Evolutionary conservation across 192 early-diverging fungal genomes (phyloP).

Genomic region (Podila clonocystis): DNA sequence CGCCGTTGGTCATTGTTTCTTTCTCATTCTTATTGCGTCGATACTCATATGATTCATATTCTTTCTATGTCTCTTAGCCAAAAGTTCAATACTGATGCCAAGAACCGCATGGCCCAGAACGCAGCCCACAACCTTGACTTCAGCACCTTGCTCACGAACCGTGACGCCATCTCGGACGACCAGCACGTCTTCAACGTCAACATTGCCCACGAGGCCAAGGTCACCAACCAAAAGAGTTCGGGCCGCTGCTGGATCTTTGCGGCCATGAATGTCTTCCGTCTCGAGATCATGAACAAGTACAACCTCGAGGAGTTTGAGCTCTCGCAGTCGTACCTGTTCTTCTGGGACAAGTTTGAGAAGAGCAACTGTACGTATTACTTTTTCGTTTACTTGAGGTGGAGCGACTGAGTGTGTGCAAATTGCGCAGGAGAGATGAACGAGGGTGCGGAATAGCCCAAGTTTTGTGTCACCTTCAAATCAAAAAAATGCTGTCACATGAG

Average conservation of each 20-base stretch:
- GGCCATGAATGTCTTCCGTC: slow-evolving; percentile 76
- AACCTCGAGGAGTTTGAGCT: slow-evolving; percentile 84
- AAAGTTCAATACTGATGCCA: slow-evolving; percentile 67
- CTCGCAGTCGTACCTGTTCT: slow-evolving; percentile 79
- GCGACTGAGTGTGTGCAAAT: no score
- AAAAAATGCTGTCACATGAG: background rate
- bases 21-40: no score
- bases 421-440: background rate
- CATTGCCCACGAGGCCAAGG: slow-evolving; percentile 59
- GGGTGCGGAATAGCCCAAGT: background rate
- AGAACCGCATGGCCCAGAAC: slow-evolving; percentile 75
- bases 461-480: background rate
- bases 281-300: slow-evolving; percentile 75
- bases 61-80: slow-evolving; percentile 26
- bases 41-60: background rate
- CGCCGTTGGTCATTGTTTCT: background rate
- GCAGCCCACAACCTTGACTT: slow-evolving; percentile 69
- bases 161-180: slow-evolving; percentile 60
- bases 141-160: slow-evolving; percentile 67
- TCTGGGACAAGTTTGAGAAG: slow-evolving; percentile 86
- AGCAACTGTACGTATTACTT: slow-evolving; percentile 71
- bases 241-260: slow-evolving; percentile 90
- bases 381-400: no score
- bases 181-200: slow-evolving; percentile 67
- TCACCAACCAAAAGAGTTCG: slow-evolving; percentile 79